phyloP scores from a whole-genome alignment of 2,329 filamentous ascomycete genomes.

The Juglanconis oblonga region DNA sequence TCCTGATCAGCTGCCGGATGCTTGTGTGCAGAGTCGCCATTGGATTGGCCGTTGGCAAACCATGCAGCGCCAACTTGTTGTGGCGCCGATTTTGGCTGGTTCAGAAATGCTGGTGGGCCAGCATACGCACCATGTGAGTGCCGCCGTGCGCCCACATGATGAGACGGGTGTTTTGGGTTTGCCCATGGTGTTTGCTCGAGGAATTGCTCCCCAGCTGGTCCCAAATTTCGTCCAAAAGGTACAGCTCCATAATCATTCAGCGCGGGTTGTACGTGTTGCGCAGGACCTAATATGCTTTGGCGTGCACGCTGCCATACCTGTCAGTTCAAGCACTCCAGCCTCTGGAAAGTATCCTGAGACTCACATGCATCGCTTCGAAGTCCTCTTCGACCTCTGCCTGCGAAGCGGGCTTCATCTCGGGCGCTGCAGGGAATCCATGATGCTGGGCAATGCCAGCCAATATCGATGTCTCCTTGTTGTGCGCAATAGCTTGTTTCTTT shows the following conservation, averaged over 20 bases:
- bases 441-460: constrained; percentile 90
- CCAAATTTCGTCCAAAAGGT: constrained; percentile 47
- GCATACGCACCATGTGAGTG: constrained; percentile 18
- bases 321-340: constrained; percentile 1
- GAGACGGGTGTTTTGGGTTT: constrained; percentile 77
- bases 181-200: constrained; percentile 90
- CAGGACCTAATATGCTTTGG: constrained; percentile 31
- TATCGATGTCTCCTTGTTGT: constrained; percentile 92
- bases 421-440: constrained; percentile 94
- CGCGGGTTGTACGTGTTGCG: constrained; percentile 31
- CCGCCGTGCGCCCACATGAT: constrained; percentile 37
- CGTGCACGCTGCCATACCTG: constrained; percentile 27
- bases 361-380: constrained; percentile 83
- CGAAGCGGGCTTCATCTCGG: constrained; percentile 72
- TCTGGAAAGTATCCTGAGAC: constrained; percentile 30
- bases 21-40: constrained; percentile 13
- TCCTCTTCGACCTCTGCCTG: constrained; percentile 78
- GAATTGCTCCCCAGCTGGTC: constrained; percentile 78
- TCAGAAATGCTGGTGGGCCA: constrained; percentile 12
- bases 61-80: constrained; percentile 9
- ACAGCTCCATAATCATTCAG: constrained; percentile 48
- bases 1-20: constrained; percentile 9
- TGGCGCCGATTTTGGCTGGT: constrained; percentile 10
- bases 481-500: constrained; percentile 80
- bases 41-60: constrained; percentile 15